A percentile compares a stretch with the other conserved stretches of the same genome.
Conservation (phyloP, 306 rosid species). For the Corylus heterophylla region DNA sequence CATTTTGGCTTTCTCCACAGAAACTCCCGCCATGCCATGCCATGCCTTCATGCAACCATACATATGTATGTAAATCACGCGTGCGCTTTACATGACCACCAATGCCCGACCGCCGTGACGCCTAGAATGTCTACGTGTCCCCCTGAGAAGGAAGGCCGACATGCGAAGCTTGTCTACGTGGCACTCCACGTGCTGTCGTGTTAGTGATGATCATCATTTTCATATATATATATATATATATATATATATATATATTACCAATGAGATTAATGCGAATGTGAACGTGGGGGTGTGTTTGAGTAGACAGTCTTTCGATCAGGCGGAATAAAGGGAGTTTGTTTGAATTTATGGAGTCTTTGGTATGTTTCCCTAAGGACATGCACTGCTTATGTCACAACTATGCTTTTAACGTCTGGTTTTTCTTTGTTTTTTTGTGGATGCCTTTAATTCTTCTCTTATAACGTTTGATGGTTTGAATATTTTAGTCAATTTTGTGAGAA, state of each 20-base stretch:
- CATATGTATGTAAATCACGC: background rate
- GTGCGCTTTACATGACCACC: conserved; percentile 4
- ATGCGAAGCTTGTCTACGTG: conserved; percentile 53
- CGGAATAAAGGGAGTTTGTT: conserved; percentile 21
- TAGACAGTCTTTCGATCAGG: background rate
- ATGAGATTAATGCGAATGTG: background rate
- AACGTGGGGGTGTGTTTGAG: background rate
- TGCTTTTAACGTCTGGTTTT: conserved; percentile 1
- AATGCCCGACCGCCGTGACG: conserved; percentile 22
- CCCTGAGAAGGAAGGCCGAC: conserved; percentile 38
- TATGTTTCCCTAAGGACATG: conserved; percentile 37
- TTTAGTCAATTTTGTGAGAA: background rate
- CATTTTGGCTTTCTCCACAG: conserved; percentile 16
- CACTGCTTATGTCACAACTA: conserved; percentile 40
- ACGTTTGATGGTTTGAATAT: background rate
- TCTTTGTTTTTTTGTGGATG: background rate
- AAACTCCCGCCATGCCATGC: background rate
- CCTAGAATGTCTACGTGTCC: conserved; percentile 42
- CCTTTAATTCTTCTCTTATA: background rate
- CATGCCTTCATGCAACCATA: conserved; percentile 1
- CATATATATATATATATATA: no score
- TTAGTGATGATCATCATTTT: background rate
- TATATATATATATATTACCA: background rate
- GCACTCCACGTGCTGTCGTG: conserved; percentile 1
- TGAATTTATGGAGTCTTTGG: conserved; percentile 24